These are phyloP conservation scores for Yamadazyma paraphyllophila DNA, from an alignment of 805 yeast genomes.

Conservation along the genomic window DNA sequence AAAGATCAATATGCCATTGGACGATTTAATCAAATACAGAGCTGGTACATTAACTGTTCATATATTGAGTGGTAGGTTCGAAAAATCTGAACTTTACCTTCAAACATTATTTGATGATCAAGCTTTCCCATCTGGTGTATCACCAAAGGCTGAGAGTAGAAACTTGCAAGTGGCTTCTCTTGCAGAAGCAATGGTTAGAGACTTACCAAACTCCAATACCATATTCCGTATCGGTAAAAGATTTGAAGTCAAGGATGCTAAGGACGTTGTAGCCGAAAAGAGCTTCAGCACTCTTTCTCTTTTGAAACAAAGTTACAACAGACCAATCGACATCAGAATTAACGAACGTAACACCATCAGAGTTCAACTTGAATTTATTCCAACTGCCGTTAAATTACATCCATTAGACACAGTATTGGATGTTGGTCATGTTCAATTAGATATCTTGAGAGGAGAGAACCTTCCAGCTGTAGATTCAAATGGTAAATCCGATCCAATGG, in stretches of 20 bases:
- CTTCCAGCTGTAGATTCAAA: slow-evolving; percentile 63
- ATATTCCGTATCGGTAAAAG: slow-evolving; percentile 57
- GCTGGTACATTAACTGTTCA: slow-evolving; percentile 64
- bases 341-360: slow-evolving; percentile 37
- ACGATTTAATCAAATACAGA: slow-evolving; percentile 52
- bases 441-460: slow-evolving; percentile 53
- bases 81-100: slow-evolving; percentile 48
- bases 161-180: slow-evolving; percentile 42
- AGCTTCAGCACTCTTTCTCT: slow-evolving; percentile 51
- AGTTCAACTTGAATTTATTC: slow-evolving; percentile 59
- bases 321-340: slow-evolving; percentile 47
- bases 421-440: slow-evolving; percentile 61
- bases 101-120: slow-evolving; percentile 67
- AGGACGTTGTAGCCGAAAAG: slow-evolving; percentile 53
- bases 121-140: slow-evolving; percentile 54
- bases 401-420: slow-evolving; percentile 62
- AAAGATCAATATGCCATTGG: slow-evolving; percentile 47
- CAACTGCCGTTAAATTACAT: slow-evolving; percentile 53
- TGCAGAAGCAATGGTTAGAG: slow-evolving; percentile 67
- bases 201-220: slow-evolving; percentile 58
- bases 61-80: slow-evolving; percentile 48
- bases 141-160: slow-evolving; percentile 49
- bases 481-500: slow-evolving; percentile 77
- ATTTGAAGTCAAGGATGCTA: slow-evolving; percentile 43
- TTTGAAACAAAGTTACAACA: slow-evolving; percentile 46